Evolutionary conservation across 305 asterid species (phyloP).

Genomic region (Striga hermonthica): DNA sequence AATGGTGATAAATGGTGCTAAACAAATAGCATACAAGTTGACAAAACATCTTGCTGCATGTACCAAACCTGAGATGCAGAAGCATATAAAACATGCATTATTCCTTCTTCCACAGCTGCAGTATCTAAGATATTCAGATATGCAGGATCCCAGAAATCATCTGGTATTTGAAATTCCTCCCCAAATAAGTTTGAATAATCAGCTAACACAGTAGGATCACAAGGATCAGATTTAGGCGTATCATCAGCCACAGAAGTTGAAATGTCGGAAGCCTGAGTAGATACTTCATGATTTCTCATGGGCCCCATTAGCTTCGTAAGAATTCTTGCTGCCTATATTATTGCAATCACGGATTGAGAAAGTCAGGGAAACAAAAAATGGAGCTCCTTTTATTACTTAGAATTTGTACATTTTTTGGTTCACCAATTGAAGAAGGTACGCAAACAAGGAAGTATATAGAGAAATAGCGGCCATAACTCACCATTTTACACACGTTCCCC

Average conservation of each 20-base stretch:
- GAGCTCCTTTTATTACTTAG: constrained; percentile 7
- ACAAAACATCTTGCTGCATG: constrained; percentile 20
- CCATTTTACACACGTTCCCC: constrained; percentile 82
- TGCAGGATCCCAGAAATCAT: constrained; percentile 58
- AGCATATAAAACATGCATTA: constrained; percentile 88
- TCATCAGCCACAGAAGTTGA: constrained; percentile 49
- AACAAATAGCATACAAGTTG: constrained; percentile 15
- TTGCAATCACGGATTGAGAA: constrained; percentile 27
- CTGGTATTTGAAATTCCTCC: constrained; percentile 66
- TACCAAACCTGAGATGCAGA: constrained; percentile 88
- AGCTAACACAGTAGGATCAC: constrained; percentile 36
- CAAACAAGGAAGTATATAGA: constrained; percentile 27
- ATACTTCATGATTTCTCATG: constrained; percentile 41
- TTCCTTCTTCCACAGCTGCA: constrained; percentile 85
- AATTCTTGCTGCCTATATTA: constrained; percentile 68
- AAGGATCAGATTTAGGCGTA: constrained; percentile 45
- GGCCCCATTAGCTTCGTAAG: constrained; percentile 60
- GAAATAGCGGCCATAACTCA: constrained; percentile 39
- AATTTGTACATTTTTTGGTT: constrained; percentile 10
- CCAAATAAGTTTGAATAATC: constrained; percentile 85
- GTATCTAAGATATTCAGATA: constrained; percentile 69
- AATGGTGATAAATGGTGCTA: constrained; percentile 17
- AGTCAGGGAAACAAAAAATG: constrained; percentile 23
- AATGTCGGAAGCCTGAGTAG: constrained; percentile 40
- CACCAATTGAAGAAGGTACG: constrained; percentile 18